A percentile compares a stretch with the other conserved stretches of the same genome.
These are phyloP conservation scores for Clonostachys sp. DNA, from an alignment of 2,329 filamentous ascomycete genomes.

Conservation along the genomic window DNA sequence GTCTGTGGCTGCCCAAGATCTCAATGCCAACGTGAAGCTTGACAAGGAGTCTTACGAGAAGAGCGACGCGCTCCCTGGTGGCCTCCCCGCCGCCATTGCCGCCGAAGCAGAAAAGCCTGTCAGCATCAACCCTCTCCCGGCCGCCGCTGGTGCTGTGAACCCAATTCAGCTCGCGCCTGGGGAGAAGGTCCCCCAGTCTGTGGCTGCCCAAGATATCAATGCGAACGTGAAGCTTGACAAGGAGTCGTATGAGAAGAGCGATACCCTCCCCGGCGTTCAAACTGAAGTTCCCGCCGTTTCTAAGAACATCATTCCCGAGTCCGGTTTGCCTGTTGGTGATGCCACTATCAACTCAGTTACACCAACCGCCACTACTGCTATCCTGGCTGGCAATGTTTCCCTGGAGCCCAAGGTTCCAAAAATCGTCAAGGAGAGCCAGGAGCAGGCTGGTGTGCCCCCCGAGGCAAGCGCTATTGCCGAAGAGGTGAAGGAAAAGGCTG, in stretches of 20 bases:
- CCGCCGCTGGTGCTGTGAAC: slow-evolving; percentile 64
- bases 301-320: slow-evolving; percentile 65
- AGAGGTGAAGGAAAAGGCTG: slow-evolving; percentile 67
- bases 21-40: slow-evolving; percentile 67
- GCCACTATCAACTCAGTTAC: slow-evolving; percentile 47
- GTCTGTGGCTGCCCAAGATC: slow-evolving; percentile 60
- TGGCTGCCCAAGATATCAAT: slow-evolving; percentile 66
- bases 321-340: slow-evolving; percentile 64
- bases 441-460: slow-evolving; percentile 57
- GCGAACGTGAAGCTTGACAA: slow-evolving; percentile 73
- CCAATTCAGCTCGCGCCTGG: slow-evolving; percentile 76
- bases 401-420: slow-evolving; percentile 49
- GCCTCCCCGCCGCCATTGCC: slow-evolving; percentile 57
- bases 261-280: slow-evolving; percentile 50
- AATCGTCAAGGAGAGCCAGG: slow-evolving; percentile 68
- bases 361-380: slow-evolving; percentile 61
- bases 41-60: slow-evolving; percentile 87
- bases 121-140: slow-evolving; percentile 57
- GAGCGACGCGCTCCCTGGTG: slow-evolving; percentile 58
- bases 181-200: slow-evolving; percentile 70
- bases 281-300: not conserved
- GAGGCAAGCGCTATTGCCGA: slow-evolving; percentile 63
- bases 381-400: slow-evolving; percentile 63
- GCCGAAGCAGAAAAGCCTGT: not conserved
- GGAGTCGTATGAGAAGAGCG: slow-evolving; percentile 81